Percentiles rank a stretch among this genome's conserved stretches.
These are phyloP conservation scores for Xylaria scruposa DNA, from an alignment of 495 filamentous ascomycete species.

Conservation along the genomic window DNA sequence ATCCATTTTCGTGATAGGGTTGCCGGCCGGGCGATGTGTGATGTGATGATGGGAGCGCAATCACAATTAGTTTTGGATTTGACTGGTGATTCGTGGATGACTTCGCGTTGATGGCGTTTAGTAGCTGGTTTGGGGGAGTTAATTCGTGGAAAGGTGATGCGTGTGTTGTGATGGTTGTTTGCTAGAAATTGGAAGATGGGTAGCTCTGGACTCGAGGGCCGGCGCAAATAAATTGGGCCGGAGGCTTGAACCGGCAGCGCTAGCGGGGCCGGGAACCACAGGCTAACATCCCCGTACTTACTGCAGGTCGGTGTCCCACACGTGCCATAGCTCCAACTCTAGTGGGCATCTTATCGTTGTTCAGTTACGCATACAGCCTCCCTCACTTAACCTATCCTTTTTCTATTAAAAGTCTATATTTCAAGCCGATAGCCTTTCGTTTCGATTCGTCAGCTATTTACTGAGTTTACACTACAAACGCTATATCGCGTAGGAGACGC, in stretches of 20 bases:
- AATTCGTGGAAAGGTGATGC: background rate
- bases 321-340: background rate
- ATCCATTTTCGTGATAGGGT: constrained; percentile 70
- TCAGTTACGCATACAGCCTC: background rate
- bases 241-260: constrained; percentile 10
- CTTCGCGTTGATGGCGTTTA: background rate
- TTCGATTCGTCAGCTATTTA: background rate
- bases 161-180: background rate
- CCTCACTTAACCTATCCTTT: background rate
- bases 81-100: background rate
- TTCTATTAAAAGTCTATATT: background rate
- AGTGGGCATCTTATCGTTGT: background rate
- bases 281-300: background rate
- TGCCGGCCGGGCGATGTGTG: background rate
- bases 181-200: background rate
- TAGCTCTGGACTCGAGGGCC: background rate
- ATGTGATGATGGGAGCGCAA: background rate
- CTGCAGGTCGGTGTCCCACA: background rate
- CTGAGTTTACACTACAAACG: background rate
- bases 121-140: background rate
- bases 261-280: constrained; percentile 2
- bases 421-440: background rate
- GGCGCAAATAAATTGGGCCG: background rate
- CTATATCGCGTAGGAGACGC: background rate
- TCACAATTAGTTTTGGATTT: background rate